Evolutionary conservation across 2,329 filamentous ascomycete genomes (phyloP).

Genomic region (Clarireedia homoeocarpa): DNA sequence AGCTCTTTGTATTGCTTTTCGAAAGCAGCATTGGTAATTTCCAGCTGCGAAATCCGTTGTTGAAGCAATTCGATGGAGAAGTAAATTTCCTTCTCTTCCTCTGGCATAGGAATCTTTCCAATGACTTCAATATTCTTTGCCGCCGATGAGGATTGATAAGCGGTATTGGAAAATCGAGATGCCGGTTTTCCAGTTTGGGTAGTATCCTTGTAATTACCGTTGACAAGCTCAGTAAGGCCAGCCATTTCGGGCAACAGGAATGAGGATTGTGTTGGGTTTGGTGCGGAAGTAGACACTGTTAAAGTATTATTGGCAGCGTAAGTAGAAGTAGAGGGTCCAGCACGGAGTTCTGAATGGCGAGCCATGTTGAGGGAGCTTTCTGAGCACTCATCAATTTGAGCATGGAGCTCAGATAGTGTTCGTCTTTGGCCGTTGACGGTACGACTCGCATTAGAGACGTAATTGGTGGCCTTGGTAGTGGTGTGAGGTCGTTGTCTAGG

Average conservation of each 20-base stretch:
- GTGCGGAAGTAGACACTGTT: not conserved
- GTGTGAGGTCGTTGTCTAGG: conserved; percentile 8
- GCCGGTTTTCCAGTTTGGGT: not conserved
- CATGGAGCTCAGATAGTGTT: conserved; percentile 48
- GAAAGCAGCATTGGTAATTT: not conserved
- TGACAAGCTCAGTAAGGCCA: not conserved
- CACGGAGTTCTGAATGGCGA: not conserved
- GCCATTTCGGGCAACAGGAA: not conserved
- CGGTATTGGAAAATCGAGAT: not conserved
- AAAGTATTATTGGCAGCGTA: not conserved
- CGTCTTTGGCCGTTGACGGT: conserved; percentile 34
- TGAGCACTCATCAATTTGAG: conserved; percentile 43
- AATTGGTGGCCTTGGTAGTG: conserved; percentile 9
- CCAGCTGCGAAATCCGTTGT: not conserved
- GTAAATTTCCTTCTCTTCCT: conserved; percentile 1
- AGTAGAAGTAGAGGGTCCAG: not conserved
- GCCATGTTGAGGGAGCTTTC: conserved; percentile 36
- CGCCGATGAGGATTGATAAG: not conserved
- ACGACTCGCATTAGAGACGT: conserved; percentile 27
- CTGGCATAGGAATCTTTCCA: not conserved
- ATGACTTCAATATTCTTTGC: not conserved
- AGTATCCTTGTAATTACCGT: not conserved
- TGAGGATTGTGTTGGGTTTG: not conserved
- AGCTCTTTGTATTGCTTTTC: not conserved
- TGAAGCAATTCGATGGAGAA: not conserved